Percentiles rank a stretch among this genome's conserved stretches.
Conservation (phyloP, 805 yeast genomes). For the Ogataea naganishii region DNA sequence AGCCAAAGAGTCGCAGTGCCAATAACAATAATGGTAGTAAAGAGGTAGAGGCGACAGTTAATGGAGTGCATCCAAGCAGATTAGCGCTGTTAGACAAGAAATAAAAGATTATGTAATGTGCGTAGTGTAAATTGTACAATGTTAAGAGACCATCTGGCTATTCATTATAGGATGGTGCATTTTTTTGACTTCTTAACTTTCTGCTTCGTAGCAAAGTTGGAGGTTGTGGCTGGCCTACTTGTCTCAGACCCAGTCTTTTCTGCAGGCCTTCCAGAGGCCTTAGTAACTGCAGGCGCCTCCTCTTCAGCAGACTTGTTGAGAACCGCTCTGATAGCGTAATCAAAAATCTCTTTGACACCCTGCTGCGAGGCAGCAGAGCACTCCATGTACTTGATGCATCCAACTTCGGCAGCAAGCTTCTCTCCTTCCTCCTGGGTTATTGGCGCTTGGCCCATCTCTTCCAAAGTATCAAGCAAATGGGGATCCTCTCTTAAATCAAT, state of each 20-base stretch:
- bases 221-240: neutral
- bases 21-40: conserved; percentile 1
- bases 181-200: conserved; percentile 36
- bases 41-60: conserved; percentile 12
- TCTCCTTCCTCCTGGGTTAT: conserved; percentile 54
- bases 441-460: conserved; percentile 54
- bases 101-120: neutral
- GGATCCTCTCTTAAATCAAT: conserved; percentile 78
- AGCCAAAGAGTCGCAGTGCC: conserved; percentile 2
- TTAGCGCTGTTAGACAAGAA: conserved; percentile 34
- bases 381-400: conserved; percentile 70
- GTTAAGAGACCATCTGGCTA: neutral
- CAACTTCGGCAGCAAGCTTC: conserved; percentile 59
- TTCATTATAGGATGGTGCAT: conserved; percentile 34
- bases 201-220: conserved; percentile 6
- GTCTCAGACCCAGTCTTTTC: conserved; percentile 2
- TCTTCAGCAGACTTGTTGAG: conserved; percentile 40
- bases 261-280: conserved; percentile 1
- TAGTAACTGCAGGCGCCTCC: conserved; percentile 9
- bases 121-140: neutral
- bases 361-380: conserved; percentile 87
- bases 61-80: conserved; percentile 59
- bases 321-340: conserved; percentile 68
- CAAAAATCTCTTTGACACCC: conserved; percentile 81
- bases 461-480: conserved; percentile 60